Evolutionary conservation across 2,329 filamentous ascomycete genomes (phyloP).

Genomic region (Sporothrix dimorphospora): DNA sequence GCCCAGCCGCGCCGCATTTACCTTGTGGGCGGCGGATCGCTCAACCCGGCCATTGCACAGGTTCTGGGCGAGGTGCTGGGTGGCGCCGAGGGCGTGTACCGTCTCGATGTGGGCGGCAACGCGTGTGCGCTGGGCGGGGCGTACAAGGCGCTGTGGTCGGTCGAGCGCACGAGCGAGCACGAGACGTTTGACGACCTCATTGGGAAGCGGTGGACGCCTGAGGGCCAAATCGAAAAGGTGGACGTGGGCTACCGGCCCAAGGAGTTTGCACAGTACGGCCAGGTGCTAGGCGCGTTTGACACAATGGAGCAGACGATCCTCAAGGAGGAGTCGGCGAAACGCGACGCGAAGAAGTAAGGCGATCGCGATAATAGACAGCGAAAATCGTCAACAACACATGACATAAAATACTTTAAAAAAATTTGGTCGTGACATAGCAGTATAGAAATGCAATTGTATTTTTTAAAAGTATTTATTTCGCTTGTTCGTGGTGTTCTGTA

Average conservation of each 20-base stretch:
- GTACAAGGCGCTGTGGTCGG: conserved; percentile 94
- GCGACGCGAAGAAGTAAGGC: conserved; percentile 31
- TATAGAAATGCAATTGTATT: background rate
- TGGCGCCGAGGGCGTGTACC: conserved; percentile 86
- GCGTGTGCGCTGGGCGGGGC: conserved; percentile 92
- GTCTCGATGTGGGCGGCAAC: conserved; percentile 91
- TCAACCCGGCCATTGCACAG: conserved; percentile 85
- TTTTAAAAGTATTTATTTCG: background rate
- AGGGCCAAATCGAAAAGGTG: conserved; percentile 79
- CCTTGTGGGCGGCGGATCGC: conserved; percentile 88
- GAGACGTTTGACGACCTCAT: conserved; percentile 91
- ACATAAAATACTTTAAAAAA: background rate
- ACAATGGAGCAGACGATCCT: conserved; percentile 72
- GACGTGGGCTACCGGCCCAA: conserved; percentile 77
- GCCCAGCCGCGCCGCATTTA: conserved; percentile 88
- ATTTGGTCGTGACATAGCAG: background rate
- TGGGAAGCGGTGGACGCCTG: conserved; percentile 81
- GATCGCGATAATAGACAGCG: background rate
- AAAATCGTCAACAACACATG: background rate
- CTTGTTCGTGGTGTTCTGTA: background rate
- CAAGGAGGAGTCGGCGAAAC: conserved; percentile 41
- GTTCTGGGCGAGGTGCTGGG: conserved; percentile 88
- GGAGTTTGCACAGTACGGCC: conserved; percentile 76
- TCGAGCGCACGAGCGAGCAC: conserved; percentile 63
- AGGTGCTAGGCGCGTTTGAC: conserved; percentile 75